Conservation (phyloP, 1,139 yeast genomes). For the Hanseniaspora uvarum region DNA sequence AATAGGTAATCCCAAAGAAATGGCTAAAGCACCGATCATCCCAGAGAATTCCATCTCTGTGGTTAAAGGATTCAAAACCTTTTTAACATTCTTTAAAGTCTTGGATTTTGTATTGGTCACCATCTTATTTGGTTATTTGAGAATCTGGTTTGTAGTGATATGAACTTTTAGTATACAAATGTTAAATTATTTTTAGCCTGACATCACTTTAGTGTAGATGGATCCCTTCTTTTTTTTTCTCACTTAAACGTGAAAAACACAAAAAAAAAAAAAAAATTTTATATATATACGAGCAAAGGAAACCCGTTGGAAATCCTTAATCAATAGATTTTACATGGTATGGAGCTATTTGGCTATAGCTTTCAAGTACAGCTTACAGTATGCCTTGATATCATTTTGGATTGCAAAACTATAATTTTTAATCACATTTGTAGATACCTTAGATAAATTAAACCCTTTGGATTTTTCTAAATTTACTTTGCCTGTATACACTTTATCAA, state of each 20-base stretch:
- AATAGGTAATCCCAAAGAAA: constrained; percentile 58
- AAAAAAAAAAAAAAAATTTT: not conserved
- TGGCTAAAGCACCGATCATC: constrained; percentile 55
- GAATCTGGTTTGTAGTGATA: too few species aligned
- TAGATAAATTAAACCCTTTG: not conserved
- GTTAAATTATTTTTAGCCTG: too few species aligned
- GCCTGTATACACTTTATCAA: not conserved
- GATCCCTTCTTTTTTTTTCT: not conserved
- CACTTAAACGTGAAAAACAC: not conserved
- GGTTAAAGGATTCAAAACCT: constrained; percentile 57
- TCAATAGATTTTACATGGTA: not conserved
- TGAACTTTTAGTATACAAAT: too few species aligned
- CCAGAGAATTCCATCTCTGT: constrained; percentile 69
- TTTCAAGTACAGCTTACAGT: not conserved
- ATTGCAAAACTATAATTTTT: not conserved
- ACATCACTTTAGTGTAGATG: too few species aligned
- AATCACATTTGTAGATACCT: not conserved
- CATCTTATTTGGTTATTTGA: not conserved
- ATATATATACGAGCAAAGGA: not conserved
- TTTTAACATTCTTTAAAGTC: not conserved
- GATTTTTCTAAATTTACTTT: not conserved
- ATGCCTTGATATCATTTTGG: not conserved
- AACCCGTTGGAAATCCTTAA: not conserved
- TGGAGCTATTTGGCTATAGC: not conserved
- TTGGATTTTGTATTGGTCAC: not conserved